Base-by-base conservation (phyloP, 345 rosid species). In the Laguncularia racemosa region DNA sequence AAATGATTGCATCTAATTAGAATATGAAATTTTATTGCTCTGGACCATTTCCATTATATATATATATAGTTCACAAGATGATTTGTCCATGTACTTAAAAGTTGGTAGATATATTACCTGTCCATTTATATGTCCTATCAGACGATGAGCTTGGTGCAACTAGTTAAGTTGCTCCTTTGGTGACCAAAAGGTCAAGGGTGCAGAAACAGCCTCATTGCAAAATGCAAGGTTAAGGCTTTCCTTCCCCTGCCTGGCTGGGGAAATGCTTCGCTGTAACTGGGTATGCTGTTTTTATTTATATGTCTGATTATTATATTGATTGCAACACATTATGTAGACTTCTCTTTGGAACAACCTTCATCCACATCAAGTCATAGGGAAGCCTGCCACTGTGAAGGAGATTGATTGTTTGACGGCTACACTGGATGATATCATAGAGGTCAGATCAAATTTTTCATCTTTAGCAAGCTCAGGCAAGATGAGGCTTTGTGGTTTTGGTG, bases 331-430 rank as follows among this genome's bases (percentile, higher is more conserved):
- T 60, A 16, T 67, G 61, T 75, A 89, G 97, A 89, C 97, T 43
- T 79, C 99, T 58, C 52, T 89, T 78, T 93, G 96, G 97, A 91
- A 72, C 83, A 88, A 85, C 75, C 87, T 93, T 71, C 88, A 84
- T 72, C 99, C 99, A 18, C 70, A 73, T 61, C 96, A 93, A 80
- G 73, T 93, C 46, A 87, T 89, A 62, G 99, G 99, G 53, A 75
- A 78, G 0, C 73, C 88, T 44, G 78, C 88, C 46, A 49, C 81
- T 61, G 74, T 93, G 43, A 85, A 85, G 71, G 95, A 93, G 74
- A 79, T 93, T 51, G 96, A 93, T 65, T 93, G 99, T 71, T 73
- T 86, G 59, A 85, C 96, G 48, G 89, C 88, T 20, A 68, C 96
- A 0, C 76, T 93, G 44, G 54, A 77, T 63, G 99, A 89, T 57